These are phyloP conservation scores for Nicotiana knightiana DNA, from an alignment of 257 asterid species.

Conservation along the genomic window DNA sequence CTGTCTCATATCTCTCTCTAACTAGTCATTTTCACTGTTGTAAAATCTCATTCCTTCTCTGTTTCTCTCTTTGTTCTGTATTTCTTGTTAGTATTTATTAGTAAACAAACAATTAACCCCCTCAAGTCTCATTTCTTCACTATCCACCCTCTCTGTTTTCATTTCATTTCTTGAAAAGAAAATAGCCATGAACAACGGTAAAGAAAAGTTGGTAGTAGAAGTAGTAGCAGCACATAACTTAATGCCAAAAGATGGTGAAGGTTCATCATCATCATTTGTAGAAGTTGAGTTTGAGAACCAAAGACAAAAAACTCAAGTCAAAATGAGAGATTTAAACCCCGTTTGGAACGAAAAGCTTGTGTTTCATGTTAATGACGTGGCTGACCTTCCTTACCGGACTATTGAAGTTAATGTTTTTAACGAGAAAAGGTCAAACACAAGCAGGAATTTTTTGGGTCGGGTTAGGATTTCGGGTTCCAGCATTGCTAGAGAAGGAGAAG, in stretches of 20 bases:
- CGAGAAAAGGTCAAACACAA: conserved; percentile 63
- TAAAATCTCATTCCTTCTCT: conserved; percentile 1
- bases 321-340: conserved; percentile 71
- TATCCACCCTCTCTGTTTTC: background rate
- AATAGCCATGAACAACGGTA: conserved; percentile 40
- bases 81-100: background rate
- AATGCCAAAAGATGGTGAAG: conserved; percentile 94
- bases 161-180: background rate
- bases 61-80: background rate
- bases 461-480: conserved; percentile 64
- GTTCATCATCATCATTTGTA: conserved; percentile 80
- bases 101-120: no score
- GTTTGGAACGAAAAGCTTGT: conserved; percentile 84
- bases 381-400: conserved; percentile 76
- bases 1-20: background rate
- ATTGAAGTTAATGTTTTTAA: conserved; percentile 71
- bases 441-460: conserved; percentile 67
- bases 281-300: conserved; percentile 83
- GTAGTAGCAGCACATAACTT: conserved; percentile 90
- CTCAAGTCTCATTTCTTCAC: background rate
- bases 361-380: conserved; percentile 58
- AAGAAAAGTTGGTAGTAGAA: conserved; percentile 80
- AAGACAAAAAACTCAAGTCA: conserved; percentile 53
- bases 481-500: conserved; percentile 56
- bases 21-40: conserved; percentile 10